These are phyloP conservation scores for Colletotrichum australisinense DNA, from an alignment of 2,329 filamentous ascomycete species.

Conservation along the genomic window DNA sequence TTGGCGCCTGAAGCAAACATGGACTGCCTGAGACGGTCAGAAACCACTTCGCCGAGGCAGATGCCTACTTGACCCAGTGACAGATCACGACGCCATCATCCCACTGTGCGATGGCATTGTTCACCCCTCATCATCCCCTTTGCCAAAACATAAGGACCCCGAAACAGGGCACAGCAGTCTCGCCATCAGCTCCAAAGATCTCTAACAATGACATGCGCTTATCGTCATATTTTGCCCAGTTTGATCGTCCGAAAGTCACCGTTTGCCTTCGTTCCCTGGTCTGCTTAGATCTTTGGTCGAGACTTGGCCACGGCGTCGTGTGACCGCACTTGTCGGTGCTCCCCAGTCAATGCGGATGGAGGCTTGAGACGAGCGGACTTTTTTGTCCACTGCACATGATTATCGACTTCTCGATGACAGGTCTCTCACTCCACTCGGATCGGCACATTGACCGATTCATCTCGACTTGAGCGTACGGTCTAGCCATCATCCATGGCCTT, in stretches of 20 bases:
- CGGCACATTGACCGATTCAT: neutral
- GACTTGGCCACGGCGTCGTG: slow-evolving; percentile 15
- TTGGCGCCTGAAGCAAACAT: neutral
- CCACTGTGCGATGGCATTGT: neutral
- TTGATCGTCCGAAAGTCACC: slow-evolving; percentile 10
- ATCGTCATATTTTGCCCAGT: slow-evolving; percentile 9
- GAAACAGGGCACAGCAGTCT: slow-evolving; percentile 18
- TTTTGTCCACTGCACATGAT: neutral
- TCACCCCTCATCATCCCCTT: neutral
- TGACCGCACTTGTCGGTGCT: slow-evolving; percentile 24
- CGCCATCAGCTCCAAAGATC: slow-evolving; percentile 11
- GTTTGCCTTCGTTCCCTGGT: neutral
- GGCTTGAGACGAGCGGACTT: neutral
- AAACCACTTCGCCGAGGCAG: neutral
- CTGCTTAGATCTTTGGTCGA: neutral
- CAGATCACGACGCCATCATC: neutral
- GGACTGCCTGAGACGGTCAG: neutral
- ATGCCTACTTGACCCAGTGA: neutral
- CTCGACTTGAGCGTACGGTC: neutral
- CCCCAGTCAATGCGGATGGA: slow-evolving; percentile 16
- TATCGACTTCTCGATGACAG: neutral
- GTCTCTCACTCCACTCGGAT: neutral
- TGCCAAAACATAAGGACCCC: slow-evolving; percentile 11
- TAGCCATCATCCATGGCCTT: neutral
- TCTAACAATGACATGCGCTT: slow-evolving; percentile 10